Base-by-base conservation (phyloP, 2,329 filamentous ascomycete species). In the Sporothrix protearum region DNA sequence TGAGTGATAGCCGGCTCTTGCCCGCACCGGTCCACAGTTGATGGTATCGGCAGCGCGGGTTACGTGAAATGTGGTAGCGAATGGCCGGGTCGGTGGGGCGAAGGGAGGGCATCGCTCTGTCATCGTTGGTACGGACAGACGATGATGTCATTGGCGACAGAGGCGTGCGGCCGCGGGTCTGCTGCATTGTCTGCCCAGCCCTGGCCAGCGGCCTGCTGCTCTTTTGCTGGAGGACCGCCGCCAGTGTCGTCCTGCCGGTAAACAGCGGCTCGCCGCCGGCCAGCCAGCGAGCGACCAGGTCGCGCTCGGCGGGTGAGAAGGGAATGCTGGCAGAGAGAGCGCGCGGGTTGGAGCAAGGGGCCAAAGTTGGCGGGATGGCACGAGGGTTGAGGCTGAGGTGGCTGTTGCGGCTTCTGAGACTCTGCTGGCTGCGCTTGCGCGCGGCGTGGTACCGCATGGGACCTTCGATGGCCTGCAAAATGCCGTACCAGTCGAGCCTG, bases 1-100 rank as follows among this genome's bases (percentile, higher is more conserved):
- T 39, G 6, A n/a, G 1, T 9, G 71, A 69, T n/a, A 73, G 69
- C n/a, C 39, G 49, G 45, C 73, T 73, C 8, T 42, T 67, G 2
- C 71, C 71, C 1, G 71, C 68, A 25, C 49, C 61, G 8, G 42
- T 45, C 71, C 73, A 73, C 42, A 49, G 22, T 47, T 71, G 63
- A 28, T 71, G 70, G 36, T 69, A 59, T 39, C 63, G 51, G 51
- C 63, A 66, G 14, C 70, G 63, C 42, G 39, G 70, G 53, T 68
- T 71, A 51, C 19, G 25, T 12, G 45, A 39, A 30, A 71, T 61
- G 30, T 36, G 45, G 39, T 57, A 68, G 10, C 33, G 69, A 28
- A 16, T 22, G 22, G 45, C 36, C 12, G 22, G 7, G 55, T 69
- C 42, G 8, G 16, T 22, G 47, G 42, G 42, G 19, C 14, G 42